These are phyloP conservation scores for Aureobasidium sp. DNA, from an alignment of 2,329 filamentous ascomycete species.

Conservation along the genomic window DNA sequence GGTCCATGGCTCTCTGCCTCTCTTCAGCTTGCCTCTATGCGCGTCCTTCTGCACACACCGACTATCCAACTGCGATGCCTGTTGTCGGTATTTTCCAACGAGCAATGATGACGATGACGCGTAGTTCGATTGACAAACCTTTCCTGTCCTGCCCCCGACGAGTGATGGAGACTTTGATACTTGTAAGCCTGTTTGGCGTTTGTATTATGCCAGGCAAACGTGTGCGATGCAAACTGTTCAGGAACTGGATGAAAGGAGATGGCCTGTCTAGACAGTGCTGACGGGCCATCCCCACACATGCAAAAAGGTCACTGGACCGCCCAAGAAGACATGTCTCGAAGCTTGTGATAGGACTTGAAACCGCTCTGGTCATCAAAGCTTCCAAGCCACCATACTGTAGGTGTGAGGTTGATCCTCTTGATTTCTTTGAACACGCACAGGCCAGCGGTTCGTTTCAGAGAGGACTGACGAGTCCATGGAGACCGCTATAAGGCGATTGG, in stretches of 20 bases:
- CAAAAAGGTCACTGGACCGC: neutral
- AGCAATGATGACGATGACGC: neutral
- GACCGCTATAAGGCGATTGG: conserved; percentile 4
- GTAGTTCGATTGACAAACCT: neutral
- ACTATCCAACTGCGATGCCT: neutral
- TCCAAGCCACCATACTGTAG: neutral
- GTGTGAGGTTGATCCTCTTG: neutral
- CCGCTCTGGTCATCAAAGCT: neutral
- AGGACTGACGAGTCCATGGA: neutral
- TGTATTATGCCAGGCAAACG: neutral
- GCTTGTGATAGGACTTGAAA: neutral
- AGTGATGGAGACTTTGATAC: conserved; percentile 1
- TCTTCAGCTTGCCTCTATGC: neutral
- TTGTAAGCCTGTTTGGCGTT: neutral
- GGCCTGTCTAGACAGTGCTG: neutral
- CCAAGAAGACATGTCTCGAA: neutral
- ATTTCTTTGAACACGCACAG: conserved; percentile 10
- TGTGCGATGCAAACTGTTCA: conserved; percentile 9
- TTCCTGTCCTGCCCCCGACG: neutral
- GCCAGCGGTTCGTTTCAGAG: conserved; percentile 7
- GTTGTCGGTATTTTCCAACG: neutral
- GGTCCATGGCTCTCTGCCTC: conserved; percentile 2
- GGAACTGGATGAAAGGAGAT: neutral
- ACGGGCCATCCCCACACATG: neutral
- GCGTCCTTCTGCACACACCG: neutral